Conservation (phyloP, 2,329 filamentous ascomycete species). For the Cladosporium sp. region DNA sequence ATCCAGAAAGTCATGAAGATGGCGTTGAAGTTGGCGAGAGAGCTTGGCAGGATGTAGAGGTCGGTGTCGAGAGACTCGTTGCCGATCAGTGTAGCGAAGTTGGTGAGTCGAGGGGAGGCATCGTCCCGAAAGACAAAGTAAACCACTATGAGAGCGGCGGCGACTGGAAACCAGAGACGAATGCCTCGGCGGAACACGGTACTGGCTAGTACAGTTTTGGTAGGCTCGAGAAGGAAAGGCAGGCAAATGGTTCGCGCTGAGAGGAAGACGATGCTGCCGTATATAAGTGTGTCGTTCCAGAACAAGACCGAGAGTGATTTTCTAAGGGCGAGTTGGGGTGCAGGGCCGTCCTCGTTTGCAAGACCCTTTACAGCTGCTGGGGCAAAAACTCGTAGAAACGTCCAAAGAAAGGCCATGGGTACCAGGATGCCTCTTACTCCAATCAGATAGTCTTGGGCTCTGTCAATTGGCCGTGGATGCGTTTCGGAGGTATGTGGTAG, state of each 20-base stretch:
- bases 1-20: slow-evolving; percentile 46
- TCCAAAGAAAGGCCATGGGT: slow-evolving; percentile 40
- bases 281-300: slow-evolving; percentile 44
- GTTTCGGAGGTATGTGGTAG: neutral
- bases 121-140: slow-evolving; percentile 32
- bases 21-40: slow-evolving; percentile 44
- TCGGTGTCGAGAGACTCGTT: slow-evolving; percentile 30
- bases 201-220: slow-evolving; percentile 32
- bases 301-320: slow-evolving; percentile 43
- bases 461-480: slow-evolving; percentile 2
- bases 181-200: slow-evolving; percentile 39
- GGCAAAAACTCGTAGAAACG: slow-evolving; percentile 42
- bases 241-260: slow-evolving; percentile 38
- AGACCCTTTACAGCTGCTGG: slow-evolving; percentile 38
- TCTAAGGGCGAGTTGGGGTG: slow-evolving; percentile 37
- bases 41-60: slow-evolving; percentile 34
- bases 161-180: slow-evolving; percentile 40
- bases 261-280: slow-evolving; percentile 42
- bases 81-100: slow-evolving; percentile 32
- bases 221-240: slow-evolving; percentile 35
- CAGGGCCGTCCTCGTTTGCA: slow-evolving; percentile 31
- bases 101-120: slow-evolving; percentile 28
- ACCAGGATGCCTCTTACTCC: slow-evolving; percentile 40
- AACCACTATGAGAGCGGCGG: slow-evolving; percentile 36
- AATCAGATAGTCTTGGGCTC: slow-evolving; percentile 31